These are phyloP conservation scores for Elaeagnus macrophylla DNA, from an alignment of 306 rosid genomes.

Conservation along the genomic window DNA sequence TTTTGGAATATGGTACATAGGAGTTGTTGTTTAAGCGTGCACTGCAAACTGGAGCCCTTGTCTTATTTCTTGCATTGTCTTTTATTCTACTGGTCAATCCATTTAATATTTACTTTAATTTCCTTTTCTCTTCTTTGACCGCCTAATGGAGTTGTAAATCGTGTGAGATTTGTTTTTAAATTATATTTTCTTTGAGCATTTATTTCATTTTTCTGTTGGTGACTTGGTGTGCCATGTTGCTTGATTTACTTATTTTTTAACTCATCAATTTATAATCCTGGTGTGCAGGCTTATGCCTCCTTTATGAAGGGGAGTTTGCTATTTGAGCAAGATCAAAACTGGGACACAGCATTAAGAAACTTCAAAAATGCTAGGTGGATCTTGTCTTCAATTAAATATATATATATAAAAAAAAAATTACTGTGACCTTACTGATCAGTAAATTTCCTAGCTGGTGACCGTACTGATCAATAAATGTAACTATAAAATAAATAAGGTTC, in stretches of 20 bases:
- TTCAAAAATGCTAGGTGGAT: slow-evolving; percentile 95
- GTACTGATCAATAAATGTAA: neutral
- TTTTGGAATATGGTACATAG: neutral
- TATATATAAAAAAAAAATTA: too few relatives aligned
- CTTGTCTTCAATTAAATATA: slow-evolving; percentile 11
- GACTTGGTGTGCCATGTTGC: neutral
- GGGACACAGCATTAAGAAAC: slow-evolving; percentile 82
- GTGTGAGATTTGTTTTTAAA: neutral
- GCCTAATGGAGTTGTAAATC: too few relatives aligned
- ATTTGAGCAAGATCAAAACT: slow-evolving; percentile 92
- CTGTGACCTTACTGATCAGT: neutral
- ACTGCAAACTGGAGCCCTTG: neutral
- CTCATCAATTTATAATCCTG: slow-evolving; percentile 1
- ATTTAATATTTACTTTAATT: neutral
- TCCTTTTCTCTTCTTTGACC: neutral
- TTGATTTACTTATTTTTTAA: slow-evolving; percentile 9
- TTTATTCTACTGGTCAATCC: neutral
- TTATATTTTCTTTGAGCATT: neutral
- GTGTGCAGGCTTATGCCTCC: slow-evolving; percentile 79
- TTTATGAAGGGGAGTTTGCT: slow-evolving; percentile 90
- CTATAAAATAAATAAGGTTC: neutral
- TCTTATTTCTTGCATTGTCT: neutral
- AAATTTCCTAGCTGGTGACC: too few relatives aligned
- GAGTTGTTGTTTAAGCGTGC: neutral
- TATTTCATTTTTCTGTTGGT: neutral